Evolutionary conservation across 768 basidiomycete genomes (phyloP), one percentile per base, ranked within the genome.

Genomic region (Podaxis carcinomalis): DNA sequence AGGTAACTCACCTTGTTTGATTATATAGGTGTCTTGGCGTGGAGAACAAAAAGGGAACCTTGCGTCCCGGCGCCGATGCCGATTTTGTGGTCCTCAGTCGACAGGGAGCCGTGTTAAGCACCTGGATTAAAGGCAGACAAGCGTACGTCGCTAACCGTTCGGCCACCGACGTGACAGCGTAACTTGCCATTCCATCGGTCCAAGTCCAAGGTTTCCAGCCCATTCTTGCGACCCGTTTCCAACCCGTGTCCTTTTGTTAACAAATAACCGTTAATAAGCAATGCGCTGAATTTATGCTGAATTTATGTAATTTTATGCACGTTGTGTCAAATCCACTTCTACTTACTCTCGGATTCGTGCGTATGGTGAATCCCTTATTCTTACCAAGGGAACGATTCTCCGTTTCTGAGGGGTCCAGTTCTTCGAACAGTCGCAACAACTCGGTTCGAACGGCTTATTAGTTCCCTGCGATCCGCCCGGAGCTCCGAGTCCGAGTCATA

Each of bases 61-160:
- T 95, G 23, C 81, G 87, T 51, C 75, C 89, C 1, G 93, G 91
- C n/a, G 90, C 86, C 32, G 90, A 95, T 69, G 94, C 93, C 7
- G 94, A 96, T 73, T 74, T 96, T 39, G 83, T 87, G 40, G 84
- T 95, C 27, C 80, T 94, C 50, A 86, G 91, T 68, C 77, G 80
- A 59, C 77, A 80, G 51, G 91, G 92, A 3, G 75, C 78, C 51
- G 85, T 90, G 14, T 72, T 87, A 37, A 82, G 81, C 63, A 90
- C 90, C 11, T 92, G 90, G 90, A 86, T 94, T 19, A 82, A 76
- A 64, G 93, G 92, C 4, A 84, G 80, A 71, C 79, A 87, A 67
- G 88, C 46, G 35, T 49, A 52, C 87, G 6, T 93, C 90, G 90
- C 75, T 67, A 32, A 74, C 71, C 25, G 44, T 25, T 50, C 44